Conservation (phyloP, 257 asterid species). For the Capsicum chinense region DNA sequence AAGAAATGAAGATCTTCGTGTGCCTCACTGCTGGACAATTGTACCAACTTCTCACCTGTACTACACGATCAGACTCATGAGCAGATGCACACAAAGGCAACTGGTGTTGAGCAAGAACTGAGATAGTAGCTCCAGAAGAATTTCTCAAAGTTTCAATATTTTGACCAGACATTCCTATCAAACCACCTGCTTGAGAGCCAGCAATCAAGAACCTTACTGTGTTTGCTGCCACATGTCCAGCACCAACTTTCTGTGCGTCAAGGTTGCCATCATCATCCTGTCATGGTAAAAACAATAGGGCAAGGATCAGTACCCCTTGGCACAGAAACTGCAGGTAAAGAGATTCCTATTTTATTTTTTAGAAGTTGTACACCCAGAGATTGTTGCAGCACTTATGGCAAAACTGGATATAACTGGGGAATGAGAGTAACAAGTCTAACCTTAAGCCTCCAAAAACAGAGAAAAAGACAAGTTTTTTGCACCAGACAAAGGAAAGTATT, state of each 20-base stretch:
- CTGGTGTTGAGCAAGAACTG: conserved; percentile 89
- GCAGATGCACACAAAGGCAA: conserved; percentile 95
- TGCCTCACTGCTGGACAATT: neutral
- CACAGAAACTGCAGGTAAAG: neutral
- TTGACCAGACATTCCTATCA: conserved; percentile 93
- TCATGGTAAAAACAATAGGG: conserved; percentile 1
- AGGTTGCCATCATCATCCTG: conserved; percentile 73
- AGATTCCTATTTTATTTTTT: neutral
- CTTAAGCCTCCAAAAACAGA: conserved; percentile 9
- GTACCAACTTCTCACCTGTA: conserved; percentile 62
- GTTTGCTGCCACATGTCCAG: conserved; percentile 87
- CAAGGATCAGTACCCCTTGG: neutral
- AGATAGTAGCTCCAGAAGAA: conserved; percentile 76
- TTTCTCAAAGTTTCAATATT: conserved; percentile 87
- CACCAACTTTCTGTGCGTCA: conserved; percentile 67
- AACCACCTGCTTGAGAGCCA: conserved; percentile 94
- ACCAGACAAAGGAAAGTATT: neutral
- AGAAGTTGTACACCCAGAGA: neutral
- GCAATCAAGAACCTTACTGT: conserved; percentile 89
- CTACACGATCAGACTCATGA: conserved; percentile 93
- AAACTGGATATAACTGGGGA: conserved; percentile 7
- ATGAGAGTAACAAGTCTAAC: neutral
- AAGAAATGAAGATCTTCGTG: neutral
- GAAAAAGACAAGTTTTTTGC: neutral
- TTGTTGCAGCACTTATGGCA: neutral